These are phyloP conservation scores for Pelargonium cotyledonis DNA, from an alignment of 441 rosid species.

Conservation along the genomic window DNA sequence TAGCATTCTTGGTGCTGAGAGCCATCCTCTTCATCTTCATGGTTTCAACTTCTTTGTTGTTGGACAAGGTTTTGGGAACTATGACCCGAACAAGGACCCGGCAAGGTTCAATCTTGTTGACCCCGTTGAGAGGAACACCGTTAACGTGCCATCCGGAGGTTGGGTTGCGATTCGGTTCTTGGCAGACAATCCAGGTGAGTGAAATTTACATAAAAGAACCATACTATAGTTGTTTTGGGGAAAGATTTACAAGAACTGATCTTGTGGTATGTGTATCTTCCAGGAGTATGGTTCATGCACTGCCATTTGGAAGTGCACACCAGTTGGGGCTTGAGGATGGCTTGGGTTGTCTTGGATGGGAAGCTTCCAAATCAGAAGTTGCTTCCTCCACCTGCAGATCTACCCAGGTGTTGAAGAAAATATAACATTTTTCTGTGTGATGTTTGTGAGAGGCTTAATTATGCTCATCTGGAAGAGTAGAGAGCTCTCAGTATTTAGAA, in stretches of 20 bases:
- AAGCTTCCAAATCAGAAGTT: neutral
- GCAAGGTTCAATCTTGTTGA: constrained; percentile 49
- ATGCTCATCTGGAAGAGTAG: neutral
- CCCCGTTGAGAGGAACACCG: constrained; percentile 55
- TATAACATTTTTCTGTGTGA: neutral
- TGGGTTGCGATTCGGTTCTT: constrained; percentile 57
- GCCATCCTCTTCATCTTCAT: constrained; percentile 26
- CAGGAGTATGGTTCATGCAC: constrained; percentile 4
- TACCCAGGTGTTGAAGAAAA: constrained; percentile 2
- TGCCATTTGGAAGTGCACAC: constrained; percentile 62
- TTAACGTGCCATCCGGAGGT: constrained; percentile 64
- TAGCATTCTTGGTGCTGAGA: constrained; percentile 38
- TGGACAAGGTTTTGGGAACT: constrained; percentile 55
- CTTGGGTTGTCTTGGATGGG: constrained; percentile 52
- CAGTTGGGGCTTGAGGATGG: constrained; percentile 51
- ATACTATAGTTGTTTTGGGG: no score
- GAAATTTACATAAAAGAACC: neutral
- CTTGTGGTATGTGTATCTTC: neutral
- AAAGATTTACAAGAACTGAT: neutral
- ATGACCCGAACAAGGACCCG: constrained; percentile 41
- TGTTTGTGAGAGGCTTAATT: constrained; percentile 1
- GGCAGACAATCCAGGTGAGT: constrained; percentile 60
- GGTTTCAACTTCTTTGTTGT: constrained; percentile 58
- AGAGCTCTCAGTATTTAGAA: neutral
- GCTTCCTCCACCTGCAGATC: constrained; percentile 2